phyloP scores from a whole-genome alignment of 768 basidiomycete genomes.

The Cystofilobasidium bisporidii region DNA sequence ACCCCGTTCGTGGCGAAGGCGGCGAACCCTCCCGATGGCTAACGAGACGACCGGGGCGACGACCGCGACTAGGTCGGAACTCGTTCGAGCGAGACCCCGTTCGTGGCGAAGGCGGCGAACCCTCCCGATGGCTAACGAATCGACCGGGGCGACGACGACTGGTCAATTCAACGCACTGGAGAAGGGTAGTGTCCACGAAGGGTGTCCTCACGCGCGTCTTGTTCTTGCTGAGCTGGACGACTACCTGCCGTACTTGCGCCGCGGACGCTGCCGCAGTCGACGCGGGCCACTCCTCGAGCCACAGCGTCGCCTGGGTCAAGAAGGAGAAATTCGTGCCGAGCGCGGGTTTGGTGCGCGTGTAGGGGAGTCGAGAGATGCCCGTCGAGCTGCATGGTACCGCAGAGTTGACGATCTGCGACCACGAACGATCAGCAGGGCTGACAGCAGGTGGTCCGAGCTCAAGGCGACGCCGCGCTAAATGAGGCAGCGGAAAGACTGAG shows the following conservation, averaged over 20 bases:
- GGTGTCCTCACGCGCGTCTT: neutral
- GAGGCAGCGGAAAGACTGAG: too few relatives aligned
- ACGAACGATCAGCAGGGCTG: neutral
- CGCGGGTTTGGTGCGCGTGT: neutral
- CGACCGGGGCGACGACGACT: neutral
- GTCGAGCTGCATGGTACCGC: neutral
- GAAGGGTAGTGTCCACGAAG: too few relatives aligned
- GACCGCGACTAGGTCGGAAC: neutral
- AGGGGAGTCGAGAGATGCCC: neutral
- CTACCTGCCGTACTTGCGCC: too few relatives aligned
- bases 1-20: neutral
- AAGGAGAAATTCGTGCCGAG: neutral
- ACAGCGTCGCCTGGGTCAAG: neutral
- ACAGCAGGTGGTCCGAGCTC: too few relatives aligned
- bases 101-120: neutral
- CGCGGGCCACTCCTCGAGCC: neutral
- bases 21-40: neutral
- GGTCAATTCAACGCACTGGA: too few relatives aligned
- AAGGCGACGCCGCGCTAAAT: too few relatives aligned
- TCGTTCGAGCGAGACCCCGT: neutral
- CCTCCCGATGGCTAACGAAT: neutral
- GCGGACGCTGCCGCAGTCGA: neutral
- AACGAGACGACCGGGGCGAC: neutral
- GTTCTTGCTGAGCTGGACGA: neutral
- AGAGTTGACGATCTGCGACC: neutral